These are phyloP conservation scores for Podospora conica DNA, from an alignment of 495 filamentous ascomycete species.

Conservation along the genomic window DNA sequence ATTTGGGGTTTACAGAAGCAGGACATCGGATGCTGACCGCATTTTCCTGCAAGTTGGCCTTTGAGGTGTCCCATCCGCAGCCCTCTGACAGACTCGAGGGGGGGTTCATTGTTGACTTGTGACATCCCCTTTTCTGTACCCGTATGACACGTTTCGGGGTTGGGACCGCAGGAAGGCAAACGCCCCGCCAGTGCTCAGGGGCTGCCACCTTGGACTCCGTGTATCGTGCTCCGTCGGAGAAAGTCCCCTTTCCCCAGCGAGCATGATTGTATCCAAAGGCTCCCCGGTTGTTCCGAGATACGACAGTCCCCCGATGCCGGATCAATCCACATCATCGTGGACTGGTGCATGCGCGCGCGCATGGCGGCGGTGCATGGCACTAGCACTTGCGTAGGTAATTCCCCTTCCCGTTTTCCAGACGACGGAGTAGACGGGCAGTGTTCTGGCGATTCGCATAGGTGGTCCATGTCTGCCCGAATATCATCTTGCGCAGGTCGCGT, in stretches of 20 bases:
- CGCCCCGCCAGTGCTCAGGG: not conserved
- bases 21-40: not conserved
- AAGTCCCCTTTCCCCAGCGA: not conserved
- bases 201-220: not conserved
- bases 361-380: not conserved
- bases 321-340: not conserved
- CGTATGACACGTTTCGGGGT: not conserved
- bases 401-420: not conserved
- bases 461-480: too few species aligned
- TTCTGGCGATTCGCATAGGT: too few species aligned
- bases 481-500: not conserved
- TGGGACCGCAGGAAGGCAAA: not conserved
- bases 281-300: not conserved
- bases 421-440: too few species aligned
- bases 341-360: not conserved
- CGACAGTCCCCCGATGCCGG: not conserved
- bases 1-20: not conserved
- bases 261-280: not conserved
- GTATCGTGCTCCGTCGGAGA: not conserved
- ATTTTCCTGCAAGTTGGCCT: not conserved
- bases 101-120: not conserved
- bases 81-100: not conserved
- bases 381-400: not conserved
- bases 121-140: not conserved
- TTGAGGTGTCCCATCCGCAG: not conserved